Base-by-base conservation (phyloP, 768 basidiomycete species). In the Lactarius sp. region DNA sequence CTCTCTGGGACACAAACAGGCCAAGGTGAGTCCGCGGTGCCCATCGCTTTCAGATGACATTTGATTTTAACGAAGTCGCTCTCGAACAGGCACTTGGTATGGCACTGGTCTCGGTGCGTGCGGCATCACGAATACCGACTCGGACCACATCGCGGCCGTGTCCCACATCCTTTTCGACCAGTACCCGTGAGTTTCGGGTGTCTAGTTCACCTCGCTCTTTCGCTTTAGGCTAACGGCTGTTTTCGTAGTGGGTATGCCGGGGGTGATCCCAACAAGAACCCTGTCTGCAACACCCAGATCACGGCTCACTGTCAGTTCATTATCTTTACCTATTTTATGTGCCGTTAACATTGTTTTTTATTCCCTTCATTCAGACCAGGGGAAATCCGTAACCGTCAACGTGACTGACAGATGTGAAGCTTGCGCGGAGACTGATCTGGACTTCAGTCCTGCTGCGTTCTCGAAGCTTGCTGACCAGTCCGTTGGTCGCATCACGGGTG, bases 241-340 rank as follows among this genome's bases (percentile, higher is more conserved):
- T 51, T 36, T 52, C 46, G 36, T 58, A 90, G 87, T 51, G 81
- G 78, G 10, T 87, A 84, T 71, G 56, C 73, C 18, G 80, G 81
- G 31, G 77, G 55, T 6, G 83, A 93, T 77, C 87, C 90, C 33
- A 93, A 92, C 73, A 70, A 66, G 60, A 92, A 94, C 76, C 89
- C 91, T 39, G 72, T 93, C 59, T 93, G 92, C 71, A 75, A 75
- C 68, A 78, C 74, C 69, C 67, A 75, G 59, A 74, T 88, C 60
- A 69, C 22, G 0, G 75, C 75, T 9, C 65, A 22, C 6, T 89
- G 88, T 88, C 75, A 72, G 12, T 31, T 47, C 10, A 49, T 61
- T 27, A 27, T 27, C 61, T 34, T 36, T 56, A 58, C 59, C 60
- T 20, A 27, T 12, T 5, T 62, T 6, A 57, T 56, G 47, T 59